Evolutionary conservation across 2,329 filamentous ascomycete genomes (phyloP), one percentile per base, ranked within the genome.

Genomic region (Cercospora sp.): DNA sequence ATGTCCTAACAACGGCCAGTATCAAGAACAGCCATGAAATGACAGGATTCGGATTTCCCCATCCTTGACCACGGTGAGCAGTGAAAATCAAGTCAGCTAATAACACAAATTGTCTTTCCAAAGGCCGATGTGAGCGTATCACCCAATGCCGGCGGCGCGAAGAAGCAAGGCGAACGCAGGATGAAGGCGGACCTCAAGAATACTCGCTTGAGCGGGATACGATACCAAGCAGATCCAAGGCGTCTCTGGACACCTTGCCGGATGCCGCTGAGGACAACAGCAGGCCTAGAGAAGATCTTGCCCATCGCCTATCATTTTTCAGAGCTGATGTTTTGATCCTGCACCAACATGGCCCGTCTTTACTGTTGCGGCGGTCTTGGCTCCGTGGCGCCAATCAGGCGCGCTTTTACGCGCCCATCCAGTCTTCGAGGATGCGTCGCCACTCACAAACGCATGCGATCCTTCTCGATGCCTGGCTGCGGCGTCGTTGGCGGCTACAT

Each of bases 401-500:
- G 18, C 32, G 16, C 26, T 12, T 55, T 28, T 68, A 65, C 62
- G 62, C 62, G 66, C 62, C 66, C 62, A 62, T 16, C n/a, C 40
- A n/a, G 45, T 43, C 24, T 45, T 21, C 32, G 26, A 57, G n/a
- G 13, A 26, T 40, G 40, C n/a, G 24, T 51, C 28, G 57, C 66
- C 61, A 66, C 57, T 70, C 65, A 66, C 49, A 59, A 60, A 55
- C 49, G 57, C 63, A 51, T 51, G 21, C 63, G 16, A 55, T 67
- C 61, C 43, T 51, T 57, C 60, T 66, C 32, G 10, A 18, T 58
- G 21, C 62, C 53, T 40, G 55, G 40, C 34, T 32, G 61, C 70
- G 62, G 65, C 69, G 71, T 66, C 61, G 60, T 34, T 45, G 65
- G 69, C 70, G 70, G 63, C 62, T 72, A 67, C 63, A 65, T 61